phyloP scores from a whole-genome alignment of 2,329 filamentous ascomycete species.

The Fonsecaea monophora region DNA sequence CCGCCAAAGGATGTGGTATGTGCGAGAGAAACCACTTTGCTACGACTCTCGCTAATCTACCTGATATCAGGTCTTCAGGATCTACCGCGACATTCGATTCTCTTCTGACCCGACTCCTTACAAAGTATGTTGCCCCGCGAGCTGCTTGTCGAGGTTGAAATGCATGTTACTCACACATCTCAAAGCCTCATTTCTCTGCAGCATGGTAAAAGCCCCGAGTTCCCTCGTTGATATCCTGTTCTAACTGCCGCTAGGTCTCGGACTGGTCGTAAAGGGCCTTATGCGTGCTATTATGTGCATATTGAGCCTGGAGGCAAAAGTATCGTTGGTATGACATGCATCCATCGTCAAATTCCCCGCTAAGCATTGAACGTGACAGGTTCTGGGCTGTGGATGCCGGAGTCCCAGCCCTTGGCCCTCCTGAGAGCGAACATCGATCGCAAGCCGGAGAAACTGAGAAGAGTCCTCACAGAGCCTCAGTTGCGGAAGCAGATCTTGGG shows the following conservation, averaged over 20 bases:
- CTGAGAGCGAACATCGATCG: conserved; percentile 78
- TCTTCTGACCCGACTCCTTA: conserved; percentile 79
- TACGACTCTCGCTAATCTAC: conserved; percentile 23
- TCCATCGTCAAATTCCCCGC: conserved; percentile 9
- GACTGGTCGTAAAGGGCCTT: conserved; percentile 84
- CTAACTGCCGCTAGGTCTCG: conserved; percentile 65
- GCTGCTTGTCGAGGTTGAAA: conserved; percentile 21
- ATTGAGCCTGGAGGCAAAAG: conserved; percentile 71
- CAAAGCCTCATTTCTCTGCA: conserved; percentile 78
- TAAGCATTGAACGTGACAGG: conserved; percentile 51
- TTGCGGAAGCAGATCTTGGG: conserved; percentile 72
- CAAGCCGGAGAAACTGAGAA: conserved; percentile 72
- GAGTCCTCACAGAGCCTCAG: conserved; percentile 65
- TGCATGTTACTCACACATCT: conserved; percentile 39
- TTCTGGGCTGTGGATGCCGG: conserved; percentile 82
- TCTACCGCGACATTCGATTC: conserved; percentile 86
- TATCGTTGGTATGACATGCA: conserved; percentile 69
- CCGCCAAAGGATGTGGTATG: conserved; percentile 79
- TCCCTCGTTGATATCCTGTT: neutral
- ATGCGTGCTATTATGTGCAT: conserved; percentile 88
- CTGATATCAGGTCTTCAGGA: conserved; percentile 71
- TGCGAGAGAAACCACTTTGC: conserved; percentile 4
- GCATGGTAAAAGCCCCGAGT: conserved; percentile 66
- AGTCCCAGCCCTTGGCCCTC: conserved; percentile 67
- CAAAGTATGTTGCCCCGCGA: conserved; percentile 64